Evolutionary conservation across 495 filamentous ascomycete species (phyloP), one percentile per base, ranked within the genome.

Genomic region (Achaetomiella virescens): DNA sequence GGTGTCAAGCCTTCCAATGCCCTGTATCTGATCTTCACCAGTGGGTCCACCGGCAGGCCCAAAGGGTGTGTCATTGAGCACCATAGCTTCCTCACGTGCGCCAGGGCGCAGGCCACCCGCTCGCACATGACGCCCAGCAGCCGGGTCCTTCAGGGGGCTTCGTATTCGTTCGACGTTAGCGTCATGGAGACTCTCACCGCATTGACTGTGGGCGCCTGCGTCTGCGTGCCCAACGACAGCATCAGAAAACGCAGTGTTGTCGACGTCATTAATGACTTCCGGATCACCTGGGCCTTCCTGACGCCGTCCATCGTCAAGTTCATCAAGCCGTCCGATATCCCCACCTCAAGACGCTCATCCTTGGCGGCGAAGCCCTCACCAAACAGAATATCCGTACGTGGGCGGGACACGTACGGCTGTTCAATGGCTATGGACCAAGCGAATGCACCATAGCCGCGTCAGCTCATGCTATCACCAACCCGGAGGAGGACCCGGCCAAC

Each of bases 101-200:
- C 73, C 1, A 59, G 68, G 14, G 73, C 70, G 0, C 76, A 80
- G 54, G 70, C 68, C 2, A 57, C 61, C 12, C 64, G 66, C 3
- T 58, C 81, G 25, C 38, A 27, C 1, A 45, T 53, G 7, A 29
- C 33, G 53, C 68, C 38, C 66, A 82, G 53, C 45, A 67, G 76
- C 10, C 67, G 79, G 1, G 70, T 78, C 0, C 61, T 87, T 11
- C 83, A 87, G 51, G 87, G 82, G 52, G 76, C 84, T 2, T 78
- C 80, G 29, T 83, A 80, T 56, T 80, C 79, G 0, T 88, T 86
- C 49, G 85, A 89, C 50, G 74, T 76, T 14, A 77, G 75, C 35
- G 65, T 85, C 17, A 58, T 76, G 11, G 83, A 87, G 21, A 81
- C 79, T 1, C 72, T 84, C 22, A 74, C 76, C 6, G 75, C 76